Evolutionary conservation across 1,284 basidiomycete species (phyloP).

Genomic region (Malassezia obtusa): DNA sequence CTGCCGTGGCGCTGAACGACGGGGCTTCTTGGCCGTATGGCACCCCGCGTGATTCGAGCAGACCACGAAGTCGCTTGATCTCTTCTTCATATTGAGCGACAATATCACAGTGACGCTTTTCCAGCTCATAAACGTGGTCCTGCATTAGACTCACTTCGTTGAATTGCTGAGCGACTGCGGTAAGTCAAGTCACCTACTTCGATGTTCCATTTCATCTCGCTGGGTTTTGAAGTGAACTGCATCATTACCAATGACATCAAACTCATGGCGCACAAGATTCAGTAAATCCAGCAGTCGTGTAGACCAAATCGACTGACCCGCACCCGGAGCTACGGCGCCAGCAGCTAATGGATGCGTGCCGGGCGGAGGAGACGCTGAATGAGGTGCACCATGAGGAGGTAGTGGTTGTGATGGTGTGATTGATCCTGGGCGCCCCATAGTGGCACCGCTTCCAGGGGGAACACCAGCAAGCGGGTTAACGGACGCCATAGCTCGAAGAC

Average conservation of each 20-base stretch:
- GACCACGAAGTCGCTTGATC: constrained; percentile 58
- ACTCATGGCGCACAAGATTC: constrained; percentile 74
- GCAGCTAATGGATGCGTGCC: constrained; percentile 3
- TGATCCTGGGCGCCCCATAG: background rate
- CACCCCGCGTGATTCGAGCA: constrained; percentile 53
- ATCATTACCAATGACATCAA: constrained; percentile 67
- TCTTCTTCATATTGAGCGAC: constrained; percentile 67
- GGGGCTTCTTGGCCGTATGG: background rate
- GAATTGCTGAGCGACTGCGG: constrained; percentile 29
- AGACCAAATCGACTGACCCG: constrained; percentile 16
- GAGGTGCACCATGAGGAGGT: constrained; percentile 1
- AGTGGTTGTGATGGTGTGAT: constrained; percentile 7
- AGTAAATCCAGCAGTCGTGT: constrained; percentile 65
- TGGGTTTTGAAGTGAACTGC: constrained; percentile 62
- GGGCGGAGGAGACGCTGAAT: constrained; percentile 1
- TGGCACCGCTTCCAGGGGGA: background rate
- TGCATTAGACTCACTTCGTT: constrained; percentile 39
- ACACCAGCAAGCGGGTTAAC: constrained; percentile 10
- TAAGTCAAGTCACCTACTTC: constrained; percentile 55
- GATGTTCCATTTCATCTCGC: constrained; percentile 78
- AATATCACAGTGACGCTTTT: constrained; percentile 62
- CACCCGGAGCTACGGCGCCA: background rate
- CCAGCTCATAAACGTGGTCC: constrained; percentile 65
- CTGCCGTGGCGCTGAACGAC: background rate
- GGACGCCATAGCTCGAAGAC: constrained; percentile 10